phyloP scores from a whole-genome alignment of 2,329 filamentous ascomycete species.

The Clarireedia hainanense region DNA sequence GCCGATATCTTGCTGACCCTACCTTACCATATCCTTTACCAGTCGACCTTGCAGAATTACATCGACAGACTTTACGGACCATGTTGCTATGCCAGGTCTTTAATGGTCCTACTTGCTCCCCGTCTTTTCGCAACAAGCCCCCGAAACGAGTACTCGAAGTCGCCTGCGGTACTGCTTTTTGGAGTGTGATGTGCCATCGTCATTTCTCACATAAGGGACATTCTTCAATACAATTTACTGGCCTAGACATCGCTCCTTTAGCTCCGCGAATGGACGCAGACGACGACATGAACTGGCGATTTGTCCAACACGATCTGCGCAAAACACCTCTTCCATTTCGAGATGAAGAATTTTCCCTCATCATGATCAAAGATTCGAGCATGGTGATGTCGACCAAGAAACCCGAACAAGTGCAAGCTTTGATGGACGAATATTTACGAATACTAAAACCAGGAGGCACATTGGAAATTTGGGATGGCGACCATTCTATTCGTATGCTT shows the following conservation, averaged over 20 bases:
- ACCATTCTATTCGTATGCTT: constrained; percentile 76
- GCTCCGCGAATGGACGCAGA: constrained; percentile 53
- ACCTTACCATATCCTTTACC: constrained; percentile 75
- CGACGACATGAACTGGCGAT: constrained; percentile 78
- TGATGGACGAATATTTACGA: constrained; percentile 67
- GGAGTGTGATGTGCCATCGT: constrained; percentile 82
- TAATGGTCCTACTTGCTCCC: constrained; percentile 70
- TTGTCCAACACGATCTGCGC: constrained; percentile 80
- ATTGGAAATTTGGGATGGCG: constrained; percentile 84
- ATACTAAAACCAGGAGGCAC: constrained; percentile 70
- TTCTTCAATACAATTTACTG: constrained; percentile 66
- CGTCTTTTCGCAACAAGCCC: constrained; percentile 55
- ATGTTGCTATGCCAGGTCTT: constrained; percentile 75
- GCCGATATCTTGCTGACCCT: constrained; percentile 72
- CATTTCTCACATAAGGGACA: constrained; percentile 65
- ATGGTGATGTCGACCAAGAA: constrained; percentile 51
- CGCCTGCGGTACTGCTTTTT: constrained; percentile 81
- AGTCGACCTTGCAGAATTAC: constrained; percentile 77
- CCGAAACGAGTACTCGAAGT: constrained; percentile 77
- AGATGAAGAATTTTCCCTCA: constrained; percentile 73
- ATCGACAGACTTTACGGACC: constrained; percentile 79
- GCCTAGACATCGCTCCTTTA: constrained; percentile 71
- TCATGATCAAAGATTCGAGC: constrained; percentile 80
- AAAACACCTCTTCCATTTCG: constrained; percentile 68
- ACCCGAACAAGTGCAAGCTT: constrained; percentile 26